Evolutionary conservation across 108 stramenopile species (phyloP).

Genomic region (Cyclotella kingstonii): DNA sequence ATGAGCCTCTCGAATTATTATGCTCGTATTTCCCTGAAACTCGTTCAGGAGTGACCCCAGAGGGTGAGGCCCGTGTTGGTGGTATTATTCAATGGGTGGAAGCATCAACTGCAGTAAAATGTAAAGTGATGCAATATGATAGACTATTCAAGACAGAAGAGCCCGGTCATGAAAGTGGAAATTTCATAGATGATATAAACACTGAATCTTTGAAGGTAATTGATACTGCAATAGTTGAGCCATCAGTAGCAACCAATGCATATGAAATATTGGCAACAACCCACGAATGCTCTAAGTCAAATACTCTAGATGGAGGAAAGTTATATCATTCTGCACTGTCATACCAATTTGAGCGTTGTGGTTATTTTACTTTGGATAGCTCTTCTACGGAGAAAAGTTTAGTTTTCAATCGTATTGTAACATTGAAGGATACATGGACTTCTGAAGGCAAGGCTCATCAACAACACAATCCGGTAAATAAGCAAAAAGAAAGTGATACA

Average conservation of each 20-base stretch:
- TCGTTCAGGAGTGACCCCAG: conserved; percentile 79
- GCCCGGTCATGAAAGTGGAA: conserved; percentile 76
- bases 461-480: conserved; percentile 21
- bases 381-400: conserved; percentile 56
- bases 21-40: conserved; percentile 81
- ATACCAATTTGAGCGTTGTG: conserved; percentile 89
- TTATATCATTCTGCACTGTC: conserved; percentile 57
- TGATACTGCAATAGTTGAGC: conserved; percentile 67
- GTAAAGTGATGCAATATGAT: conserved; percentile 83
- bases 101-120: conserved; percentile 55
- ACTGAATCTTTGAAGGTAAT: conserved; percentile 71
- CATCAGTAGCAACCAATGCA: conserved; percentile 66
- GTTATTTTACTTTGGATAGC: conserved; percentile 84
- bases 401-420: conserved; percentile 88
- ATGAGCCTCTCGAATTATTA: conserved; percentile 68
- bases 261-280: conserved; percentile 22
- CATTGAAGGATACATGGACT: conserved; percentile 84
- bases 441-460: conserved; percentile 14
- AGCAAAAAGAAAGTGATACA: conserved; percentile 10
- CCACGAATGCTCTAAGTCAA: conserved; percentile 21
- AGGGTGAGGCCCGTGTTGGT: conserved; percentile 77
- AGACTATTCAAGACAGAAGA: conserved; percentile 81
- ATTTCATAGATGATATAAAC: conserved; percentile 82
- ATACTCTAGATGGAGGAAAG: conserved; percentile 13
- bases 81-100: conserved; percentile 94